These are phyloP conservation scores for Vanrija sp. DNA, from an alignment of 1,284 basidiomycete species.

Conservation along the genomic window DNA sequence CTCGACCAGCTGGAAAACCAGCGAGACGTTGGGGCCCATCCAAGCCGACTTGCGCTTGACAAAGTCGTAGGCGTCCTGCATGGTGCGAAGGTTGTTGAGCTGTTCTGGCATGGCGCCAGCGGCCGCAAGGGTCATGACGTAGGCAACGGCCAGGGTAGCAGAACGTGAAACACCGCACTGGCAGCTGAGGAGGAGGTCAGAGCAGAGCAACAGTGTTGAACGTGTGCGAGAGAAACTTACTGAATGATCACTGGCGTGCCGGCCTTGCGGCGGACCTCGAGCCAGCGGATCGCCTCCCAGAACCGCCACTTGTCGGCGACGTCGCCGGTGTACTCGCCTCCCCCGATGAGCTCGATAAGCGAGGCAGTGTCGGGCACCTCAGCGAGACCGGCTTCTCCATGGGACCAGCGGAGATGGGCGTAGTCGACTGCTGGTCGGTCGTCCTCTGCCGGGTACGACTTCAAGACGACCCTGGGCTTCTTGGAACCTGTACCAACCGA, in stretches of 20 bases:
- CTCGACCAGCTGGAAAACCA: conserved; percentile 94
- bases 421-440: conserved; percentile 74
- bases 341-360: conserved; percentile 21
- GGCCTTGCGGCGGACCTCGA: conserved; percentile 68
- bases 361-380: conserved; percentile 40
- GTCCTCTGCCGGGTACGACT: conserved; percentile 12
- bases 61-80: conserved; percentile 89
- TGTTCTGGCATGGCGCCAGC: conserved; percentile 63
- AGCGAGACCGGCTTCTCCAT: conserved; percentile 85
- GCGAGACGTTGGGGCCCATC: conserved; percentile 94
- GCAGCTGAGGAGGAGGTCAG: conserved; percentile 57
- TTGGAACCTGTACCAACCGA: not conserved
- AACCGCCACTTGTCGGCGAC: conserved; percentile 56
- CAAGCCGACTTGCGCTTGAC: conserved; percentile 84
- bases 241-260: conserved; percentile 81
- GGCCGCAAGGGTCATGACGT: conserved; percentile 90
- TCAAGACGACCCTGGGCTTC: conserved; percentile 22
- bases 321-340: not conserved
- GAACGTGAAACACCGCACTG: conserved; percentile 95
- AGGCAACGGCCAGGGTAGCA: conserved; percentile 86
- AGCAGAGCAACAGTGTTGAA: not conserved
- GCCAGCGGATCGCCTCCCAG: conserved; percentile 71
- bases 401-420: conserved; percentile 90
- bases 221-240: conserved; percentile 53
- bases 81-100: conserved; percentile 66